Conservation (phyloP, 768 basidiomycete species). For the Phanerochaete carnosa region DNA sequence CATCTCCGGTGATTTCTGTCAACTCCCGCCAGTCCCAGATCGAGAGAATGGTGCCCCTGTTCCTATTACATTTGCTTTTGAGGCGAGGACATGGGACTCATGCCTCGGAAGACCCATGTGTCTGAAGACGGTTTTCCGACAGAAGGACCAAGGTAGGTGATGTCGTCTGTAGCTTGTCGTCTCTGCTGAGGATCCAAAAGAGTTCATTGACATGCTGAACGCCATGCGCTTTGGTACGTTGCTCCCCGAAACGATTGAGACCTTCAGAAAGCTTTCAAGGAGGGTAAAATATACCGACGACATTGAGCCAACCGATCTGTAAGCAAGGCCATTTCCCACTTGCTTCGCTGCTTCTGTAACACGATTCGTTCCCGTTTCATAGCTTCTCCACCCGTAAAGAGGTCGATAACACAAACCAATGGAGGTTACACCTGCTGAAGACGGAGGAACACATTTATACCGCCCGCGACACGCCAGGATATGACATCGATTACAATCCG, state of each 20-base stretch:
- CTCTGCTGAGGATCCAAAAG: conserved; percentile 3
- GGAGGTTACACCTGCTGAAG: background rate
- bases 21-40: conserved; percentile 77
- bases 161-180: background rate
- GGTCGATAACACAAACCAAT: conserved; percentile 5
- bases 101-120: conserved; percentile 56
- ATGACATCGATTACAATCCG: background rate
- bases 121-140: conserved; percentile 79
- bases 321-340: conserved; percentile 15
- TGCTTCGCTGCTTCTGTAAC: background rate
- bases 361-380: background rate
- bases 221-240: conserved; percentile 69
- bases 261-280: conserved; percentile 58
- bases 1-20: conserved; percentile 86
- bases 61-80: conserved; percentile 70
- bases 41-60: conserved; percentile 40
- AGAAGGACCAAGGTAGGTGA: conserved; percentile 69
- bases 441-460: background rate
- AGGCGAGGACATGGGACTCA: conserved; percentile 69
- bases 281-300: conserved; percentile 62
- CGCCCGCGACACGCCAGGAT: conserved; percentile 8
- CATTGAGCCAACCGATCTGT: conserved; percentile 83
- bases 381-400: conserved; percentile 11
- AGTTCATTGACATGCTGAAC: conserved; percentile 83
- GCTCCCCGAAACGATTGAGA: conserved; percentile 31